A percentile compares a stretch with the other conserved stretches of the same genome.
These are phyloP conservation scores for Hirschfeldia incana DNA, from an alignment of 345 rosid genomes.

Conservation along the genomic window DNA sequence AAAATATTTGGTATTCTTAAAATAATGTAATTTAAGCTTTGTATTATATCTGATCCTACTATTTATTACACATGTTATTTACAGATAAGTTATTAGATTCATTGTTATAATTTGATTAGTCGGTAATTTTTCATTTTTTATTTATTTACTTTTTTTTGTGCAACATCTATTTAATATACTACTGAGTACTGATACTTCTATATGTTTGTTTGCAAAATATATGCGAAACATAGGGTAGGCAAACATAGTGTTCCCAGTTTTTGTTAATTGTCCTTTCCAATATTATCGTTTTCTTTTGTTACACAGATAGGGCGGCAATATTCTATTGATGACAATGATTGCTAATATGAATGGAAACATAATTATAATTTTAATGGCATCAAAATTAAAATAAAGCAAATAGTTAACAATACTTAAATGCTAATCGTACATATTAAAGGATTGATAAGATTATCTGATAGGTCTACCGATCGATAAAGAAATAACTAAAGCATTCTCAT, in stretches of 20 bases:
- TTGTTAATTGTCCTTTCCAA: not conserved
- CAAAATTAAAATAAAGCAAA: conserved; percentile 32
- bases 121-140: no score
- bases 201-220: not conserved
- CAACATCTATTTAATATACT: no score
- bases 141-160: no score
- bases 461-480: conserved; percentile 49
- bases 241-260: not conserved
- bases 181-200: not conserved
- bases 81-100: no score
- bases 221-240: not conserved
- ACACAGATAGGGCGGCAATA: conserved; percentile 31
- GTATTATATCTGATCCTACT: no score
- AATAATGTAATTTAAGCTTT: no score
- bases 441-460: conserved; percentile 47
- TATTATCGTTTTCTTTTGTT: conserved; percentile 6
- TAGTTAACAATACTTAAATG: conserved; percentile 45
- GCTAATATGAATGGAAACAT: conserved; percentile 59
- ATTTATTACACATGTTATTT: no score
- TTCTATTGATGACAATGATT: conserved; percentile 48
- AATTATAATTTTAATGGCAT: conserved; percentile 40
- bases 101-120: no score
- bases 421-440: conserved; percentile 59
- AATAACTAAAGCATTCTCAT: conserved; percentile 64
- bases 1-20: no score